Evolutionary conservation across 208 protist genomes (phyloP).

Genomic region (Spironucleus salmonicida): DNA sequence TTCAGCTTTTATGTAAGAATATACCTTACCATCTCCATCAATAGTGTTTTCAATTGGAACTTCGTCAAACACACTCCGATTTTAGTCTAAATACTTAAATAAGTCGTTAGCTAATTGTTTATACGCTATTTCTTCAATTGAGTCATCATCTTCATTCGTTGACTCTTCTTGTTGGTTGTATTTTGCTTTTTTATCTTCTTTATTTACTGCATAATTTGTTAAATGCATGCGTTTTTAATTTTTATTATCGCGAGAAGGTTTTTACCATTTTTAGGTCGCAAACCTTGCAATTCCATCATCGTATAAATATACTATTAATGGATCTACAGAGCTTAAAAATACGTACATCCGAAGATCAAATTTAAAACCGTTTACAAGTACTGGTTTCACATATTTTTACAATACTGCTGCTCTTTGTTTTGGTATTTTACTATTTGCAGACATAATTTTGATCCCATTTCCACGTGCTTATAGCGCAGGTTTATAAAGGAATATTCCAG

Average conservation of each 20-base stretch:
- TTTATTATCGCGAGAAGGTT: neutral
- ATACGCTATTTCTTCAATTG: no score
- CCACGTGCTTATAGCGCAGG: neutral
- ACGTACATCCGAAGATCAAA: neutral
- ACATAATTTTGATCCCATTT: neutral
- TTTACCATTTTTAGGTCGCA: neutral
- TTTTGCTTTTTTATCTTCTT: neutral
- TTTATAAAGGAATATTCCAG: no score
- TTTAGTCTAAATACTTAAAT: no score
- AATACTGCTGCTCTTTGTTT: neutral
- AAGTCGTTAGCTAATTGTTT: no score
- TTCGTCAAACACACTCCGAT: no score
- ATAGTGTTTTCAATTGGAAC: no score
- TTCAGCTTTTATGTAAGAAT: no score
- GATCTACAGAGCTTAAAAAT: neutral
- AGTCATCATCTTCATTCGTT: no score
- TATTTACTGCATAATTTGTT: neutral
- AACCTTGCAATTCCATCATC: neutral
- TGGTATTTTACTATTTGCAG: neutral
- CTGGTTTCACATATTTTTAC: neutral
- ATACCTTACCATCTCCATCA: no score
- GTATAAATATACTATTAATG: neutral
- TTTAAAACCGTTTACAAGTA: neutral
- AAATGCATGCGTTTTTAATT: neutral
- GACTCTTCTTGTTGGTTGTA: no score